phyloP scores from a whole-genome alignment of 2,329 filamentous ascomycete genomes.

The Dryadomyces sulphureus region DNA sequence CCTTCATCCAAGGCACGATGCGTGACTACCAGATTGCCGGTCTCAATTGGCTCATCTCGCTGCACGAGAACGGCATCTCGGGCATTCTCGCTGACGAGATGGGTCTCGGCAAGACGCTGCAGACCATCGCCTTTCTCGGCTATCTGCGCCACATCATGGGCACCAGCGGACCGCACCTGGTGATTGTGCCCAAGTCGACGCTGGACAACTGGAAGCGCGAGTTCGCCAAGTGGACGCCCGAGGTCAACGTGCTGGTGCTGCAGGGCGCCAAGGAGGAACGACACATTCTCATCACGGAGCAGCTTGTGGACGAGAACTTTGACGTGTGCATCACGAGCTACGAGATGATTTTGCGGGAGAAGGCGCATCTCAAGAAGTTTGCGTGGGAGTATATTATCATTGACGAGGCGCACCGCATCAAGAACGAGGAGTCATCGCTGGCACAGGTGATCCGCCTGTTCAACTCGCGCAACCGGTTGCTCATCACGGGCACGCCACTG shows the following conservation, averaged over 20 bases:
- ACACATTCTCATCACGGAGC: slow-evolving; percentile 73
- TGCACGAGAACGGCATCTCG: slow-evolving; percentile 97
- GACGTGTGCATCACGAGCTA: slow-evolving; percentile 98
- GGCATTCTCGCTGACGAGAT: slow-evolving; percentile 97
- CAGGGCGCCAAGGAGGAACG: slow-evolving; percentile 94
- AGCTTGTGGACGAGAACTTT: slow-evolving; percentile 86
- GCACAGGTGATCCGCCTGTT: slow-evolving; percentile 95
- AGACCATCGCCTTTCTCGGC: slow-evolving; percentile 92
- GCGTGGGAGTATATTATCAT: slow-evolving; percentile 99
- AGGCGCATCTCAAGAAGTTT: slow-evolving; percentile 89
- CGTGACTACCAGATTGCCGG: slow-evolving; percentile 93
- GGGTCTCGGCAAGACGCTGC: slow-evolving; percentile 93
- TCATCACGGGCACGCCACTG: slow-evolving; percentile 92
- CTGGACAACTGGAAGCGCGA: slow-evolving; percentile 98
- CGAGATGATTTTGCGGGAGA: slow-evolving; percentile 95
- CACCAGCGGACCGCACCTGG: slow-evolving; percentile 79
- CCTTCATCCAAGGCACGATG: slow-evolving; percentile 81
- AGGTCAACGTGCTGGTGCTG: slow-evolving; percentile 84
- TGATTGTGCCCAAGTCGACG: slow-evolving; percentile 91
- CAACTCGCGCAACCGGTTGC: slow-evolving; percentile 82
- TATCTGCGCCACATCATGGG: slow-evolving; percentile 85
- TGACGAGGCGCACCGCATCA: slow-evolving; percentile 95
- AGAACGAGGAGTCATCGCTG: slow-evolving; percentile 95
- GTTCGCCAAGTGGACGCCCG: slow-evolving; percentile 86
- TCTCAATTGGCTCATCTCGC: slow-evolving; percentile 92